Base-by-base conservation (phyloP, 345 rosid genomes). In the Noccaea bulbosa region DNA sequence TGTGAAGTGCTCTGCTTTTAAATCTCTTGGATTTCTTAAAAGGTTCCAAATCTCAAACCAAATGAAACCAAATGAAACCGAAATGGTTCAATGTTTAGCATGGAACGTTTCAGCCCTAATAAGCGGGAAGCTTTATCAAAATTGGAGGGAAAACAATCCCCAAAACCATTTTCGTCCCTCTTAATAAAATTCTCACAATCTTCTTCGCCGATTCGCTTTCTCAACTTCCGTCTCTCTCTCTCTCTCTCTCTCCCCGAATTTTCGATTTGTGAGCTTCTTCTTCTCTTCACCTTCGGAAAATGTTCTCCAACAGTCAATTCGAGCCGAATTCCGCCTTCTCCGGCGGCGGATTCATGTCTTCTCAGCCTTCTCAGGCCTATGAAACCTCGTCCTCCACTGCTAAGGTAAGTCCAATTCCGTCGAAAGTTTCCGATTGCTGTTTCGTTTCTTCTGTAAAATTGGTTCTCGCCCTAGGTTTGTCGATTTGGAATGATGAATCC, bases 271-370 rank as follows among this genome's bases (percentile, higher is more conserved):
- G 0, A 33, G 16, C 9, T 45, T 15, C 39, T 27, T 20, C 22
- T 20, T 20, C 2, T 14, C 34, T 6, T 33, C 22, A 7, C 22
- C 38, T 45, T 56, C 61, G 4, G 27, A 52, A 67, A 55, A 93
- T 93, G 97, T 88, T 83, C 63, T 83, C 90, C 35, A 78, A 80
- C 82, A 85, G 87, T 81, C 96, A 87, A 59, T 83, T 86, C 74
- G 98, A 91, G 27, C 67, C 82, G 37, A 52, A 63, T 5, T 46
- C 82, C 8, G 81, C 80, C 61, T 83, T 80, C 74, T 57, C 83
- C 64, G 86, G 84, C 39, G 88, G 92, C 60, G 92, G 92, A 74
- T 88, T 88, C 71, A 81, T 81, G 87, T 79, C 86, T 30, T 82
- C 90, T 34, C 96, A 90, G 68, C 72, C 86, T 8, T 54, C 87